Percentiles rank a stretch among this genome's conserved stretches.
Evolutionary conservation across 2,329 filamentous ascomycete species (phyloP).

Genomic region (Neofusicoccum kwambonambiense): DNA sequence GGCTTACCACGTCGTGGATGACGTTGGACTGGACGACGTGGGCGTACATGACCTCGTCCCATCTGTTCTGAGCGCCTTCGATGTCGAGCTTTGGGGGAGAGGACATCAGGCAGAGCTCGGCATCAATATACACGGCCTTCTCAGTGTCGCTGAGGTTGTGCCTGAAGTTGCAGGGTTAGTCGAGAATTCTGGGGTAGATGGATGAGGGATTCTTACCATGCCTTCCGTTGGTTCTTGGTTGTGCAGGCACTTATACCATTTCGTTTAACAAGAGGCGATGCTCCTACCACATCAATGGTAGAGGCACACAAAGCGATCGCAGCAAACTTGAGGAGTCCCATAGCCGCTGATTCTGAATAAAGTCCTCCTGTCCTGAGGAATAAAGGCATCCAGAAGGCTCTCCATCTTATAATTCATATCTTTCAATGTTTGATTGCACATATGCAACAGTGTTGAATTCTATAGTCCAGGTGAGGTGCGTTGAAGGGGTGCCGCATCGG

Average conservation of each 20-base stretch:
- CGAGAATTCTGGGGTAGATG: too few species aligned
- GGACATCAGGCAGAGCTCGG: conserved; percentile 18
- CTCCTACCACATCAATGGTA: background rate
- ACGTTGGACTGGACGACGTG: conserved; percentile 9
- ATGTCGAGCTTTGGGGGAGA: conserved; percentile 2
- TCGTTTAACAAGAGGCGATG: background rate
- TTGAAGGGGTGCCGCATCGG: background rate
- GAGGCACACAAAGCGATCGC: background rate
- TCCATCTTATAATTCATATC: background rate
- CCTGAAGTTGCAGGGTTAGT: background rate
- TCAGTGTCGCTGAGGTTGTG: conserved; percentile 4
- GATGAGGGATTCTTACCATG: background rate
- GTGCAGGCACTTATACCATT: background rate
- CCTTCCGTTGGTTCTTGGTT: background rate
- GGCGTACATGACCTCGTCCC: conserved; percentile 14
- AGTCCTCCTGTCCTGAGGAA: background rate
- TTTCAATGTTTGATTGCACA: background rate
- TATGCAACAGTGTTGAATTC: too few species aligned
- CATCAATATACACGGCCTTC: conserved; percentile 17
- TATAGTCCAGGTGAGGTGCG: background rate
- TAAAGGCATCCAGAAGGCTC: background rate
- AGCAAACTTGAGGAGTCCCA: background rate
- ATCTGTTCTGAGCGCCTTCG: conserved; percentile 3
- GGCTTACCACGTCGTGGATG: conserved; percentile 1
- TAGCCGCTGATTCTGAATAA: background rate